Evolutionary conservation across 306 rosid species (phyloP).

Genomic region (Dryas drummondii): DNA sequence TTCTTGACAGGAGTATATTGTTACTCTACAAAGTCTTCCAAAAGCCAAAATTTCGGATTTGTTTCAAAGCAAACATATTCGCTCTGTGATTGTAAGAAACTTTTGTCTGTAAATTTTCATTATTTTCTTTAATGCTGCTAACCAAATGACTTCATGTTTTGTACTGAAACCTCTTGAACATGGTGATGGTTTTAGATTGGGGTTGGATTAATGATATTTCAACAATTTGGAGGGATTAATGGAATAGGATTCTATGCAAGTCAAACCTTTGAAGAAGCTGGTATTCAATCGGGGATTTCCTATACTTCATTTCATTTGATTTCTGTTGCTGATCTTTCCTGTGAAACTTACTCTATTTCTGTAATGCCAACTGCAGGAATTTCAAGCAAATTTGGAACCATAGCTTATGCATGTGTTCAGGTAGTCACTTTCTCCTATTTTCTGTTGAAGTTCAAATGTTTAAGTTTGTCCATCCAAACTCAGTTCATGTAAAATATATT

Average conservation of each 20-base stretch:
- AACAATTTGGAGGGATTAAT: constrained; percentile 50
- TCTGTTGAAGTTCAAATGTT: neutral
- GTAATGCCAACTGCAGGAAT: constrained; percentile 44
- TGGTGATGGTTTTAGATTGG: constrained; percentile 38
- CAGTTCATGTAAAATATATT: constrained; percentile 4
- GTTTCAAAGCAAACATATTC: constrained; percentile 33
- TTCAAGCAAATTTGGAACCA: constrained; percentile 58
- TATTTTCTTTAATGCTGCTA: neutral
- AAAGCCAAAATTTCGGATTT: constrained; percentile 30
- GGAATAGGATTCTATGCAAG: constrained; percentile 49
- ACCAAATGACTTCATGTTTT: constrained; percentile 13
- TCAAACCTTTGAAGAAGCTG: constrained; percentile 50
- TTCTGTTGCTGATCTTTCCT: neutral
- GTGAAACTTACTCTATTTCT: constrained; percentile 2
- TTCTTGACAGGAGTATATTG: constrained; percentile 33
- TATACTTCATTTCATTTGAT: neutral
- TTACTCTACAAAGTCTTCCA: constrained; percentile 33
- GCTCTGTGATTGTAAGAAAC: constrained; percentile 32
- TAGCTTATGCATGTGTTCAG: constrained; percentile 68
- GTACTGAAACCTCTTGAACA: neutral
- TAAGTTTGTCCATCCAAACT: neutral
- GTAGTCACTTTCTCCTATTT: constrained; percentile 29
- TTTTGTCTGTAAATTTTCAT: neutral
- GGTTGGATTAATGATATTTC: constrained; percentile 51
- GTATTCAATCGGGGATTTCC: constrained; percentile 15